Evolutionary conservation across 306 rosid species (phyloP).

Genomic region (Prunus armeniaca): DNA sequence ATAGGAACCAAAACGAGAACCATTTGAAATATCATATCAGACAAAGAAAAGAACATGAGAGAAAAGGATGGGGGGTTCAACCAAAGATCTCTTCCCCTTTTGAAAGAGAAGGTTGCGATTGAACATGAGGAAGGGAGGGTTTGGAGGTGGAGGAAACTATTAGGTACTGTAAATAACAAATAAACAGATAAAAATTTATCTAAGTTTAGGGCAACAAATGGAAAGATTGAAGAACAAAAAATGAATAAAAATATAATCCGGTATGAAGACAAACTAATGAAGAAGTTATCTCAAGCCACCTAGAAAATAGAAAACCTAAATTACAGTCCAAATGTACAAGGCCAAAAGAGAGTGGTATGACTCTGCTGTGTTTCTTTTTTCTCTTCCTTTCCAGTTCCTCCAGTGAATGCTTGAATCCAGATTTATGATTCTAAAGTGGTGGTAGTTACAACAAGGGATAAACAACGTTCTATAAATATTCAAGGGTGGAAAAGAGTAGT

Average conservation of each 20-base stretch:
- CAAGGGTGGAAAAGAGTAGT: not conserved
- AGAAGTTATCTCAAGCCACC: not conserved
- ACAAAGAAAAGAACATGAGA: not conserved
- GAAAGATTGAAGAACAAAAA: no score
- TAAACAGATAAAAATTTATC: not conserved
- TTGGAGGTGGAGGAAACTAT: not conserved
- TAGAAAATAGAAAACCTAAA: not conserved
- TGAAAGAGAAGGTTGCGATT: not conserved
- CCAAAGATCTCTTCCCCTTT: not conserved
- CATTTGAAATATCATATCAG: not conserved
- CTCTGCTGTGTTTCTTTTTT: not conserved
- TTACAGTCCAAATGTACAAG: not conserved
- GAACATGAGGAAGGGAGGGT: slow-evolving; percentile 1
- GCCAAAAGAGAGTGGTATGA: not conserved
- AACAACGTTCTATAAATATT: not conserved
- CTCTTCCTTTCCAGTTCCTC: not conserved
- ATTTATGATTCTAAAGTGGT: not conserved
- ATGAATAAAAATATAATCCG: not conserved
- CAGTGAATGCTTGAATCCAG: not conserved
- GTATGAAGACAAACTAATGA: not conserved
- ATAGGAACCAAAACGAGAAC: slow-evolving; percentile 26
- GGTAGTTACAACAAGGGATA: not conserved
- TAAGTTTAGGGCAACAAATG: not conserved
- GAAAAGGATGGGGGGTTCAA: not conserved
- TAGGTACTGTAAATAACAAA: not conserved